These are phyloP conservation scores for Cicer arietinum DNA, from an alignment of 306 rosid genomes.

Conservation along the genomic window DNA sequence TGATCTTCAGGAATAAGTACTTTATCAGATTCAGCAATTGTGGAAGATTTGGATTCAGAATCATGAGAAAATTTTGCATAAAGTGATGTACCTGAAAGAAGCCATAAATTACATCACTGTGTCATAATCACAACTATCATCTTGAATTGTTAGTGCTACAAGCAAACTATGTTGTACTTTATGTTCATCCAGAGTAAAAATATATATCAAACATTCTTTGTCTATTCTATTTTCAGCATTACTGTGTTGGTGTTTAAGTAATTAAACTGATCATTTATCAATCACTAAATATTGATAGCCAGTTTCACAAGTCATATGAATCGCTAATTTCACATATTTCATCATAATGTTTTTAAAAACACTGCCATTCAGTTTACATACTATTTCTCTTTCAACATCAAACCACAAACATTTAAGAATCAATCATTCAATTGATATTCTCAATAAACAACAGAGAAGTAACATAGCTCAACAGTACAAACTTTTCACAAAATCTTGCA, in stretches of 20 bases:
- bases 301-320: slow-evolving; percentile 21
- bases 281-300: slow-evolving; percentile 24
- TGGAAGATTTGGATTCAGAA: slow-evolving; percentile 70
- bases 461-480: slow-evolving; percentile 13
- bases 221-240: slow-evolving; percentile 36
- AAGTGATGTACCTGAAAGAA: slow-evolving; percentile 71
- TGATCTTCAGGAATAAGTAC: slow-evolving; percentile 70
- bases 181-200: slow-evolving; percentile 28
- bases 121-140: background rate
- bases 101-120: slow-evolving; percentile 41
- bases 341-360: background rate
- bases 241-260: slow-evolving; percentile 18
- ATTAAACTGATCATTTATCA: background rate
- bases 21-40: slow-evolving; percentile 70
- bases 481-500: slow-evolving; percentile 10
- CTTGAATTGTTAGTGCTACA: slow-evolving; percentile 20
- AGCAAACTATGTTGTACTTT: slow-evolving; percentile 35
- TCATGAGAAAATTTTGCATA: slow-evolving; percentile 62
- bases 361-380: slow-evolving; percentile 30
- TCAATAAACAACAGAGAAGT: slow-evolving; percentile 11
- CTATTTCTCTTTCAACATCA: slow-evolving; percentile 23
- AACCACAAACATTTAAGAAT: slow-evolving; percentile 14
- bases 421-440: slow-evolving; percentile 34
- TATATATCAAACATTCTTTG: slow-evolving; percentile 13
- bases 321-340: slow-evolving; percentile 33